Base-by-base conservation (phyloP, 1,284 basidiomycete genomes). In the Tausonia pullulans region DNA sequence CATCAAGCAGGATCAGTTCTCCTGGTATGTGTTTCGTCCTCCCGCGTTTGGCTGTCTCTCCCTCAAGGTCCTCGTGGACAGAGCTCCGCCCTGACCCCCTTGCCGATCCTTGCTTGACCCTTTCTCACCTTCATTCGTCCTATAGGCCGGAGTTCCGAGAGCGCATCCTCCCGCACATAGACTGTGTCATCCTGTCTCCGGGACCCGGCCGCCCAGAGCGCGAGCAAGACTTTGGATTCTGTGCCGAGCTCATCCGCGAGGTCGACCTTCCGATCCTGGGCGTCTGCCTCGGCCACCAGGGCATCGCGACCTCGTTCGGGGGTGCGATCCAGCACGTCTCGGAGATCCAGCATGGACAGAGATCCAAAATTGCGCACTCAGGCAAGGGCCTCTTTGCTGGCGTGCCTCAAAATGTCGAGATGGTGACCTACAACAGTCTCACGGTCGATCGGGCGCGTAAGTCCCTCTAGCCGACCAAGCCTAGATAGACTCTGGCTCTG, bases 281-380 rank as follows among this genome's bases (percentile, higher is more conserved):
- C 2, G 86, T 98, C 3, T 98, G 94, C 72, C 81, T 98, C 10
- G 95, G 95, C 0, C 83, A 94, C 63, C 95, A 98, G 74, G 94
- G 92, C 66, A 81, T 98, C 48, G 88, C 84, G 0, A 80, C 88
- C 7, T 86, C 86, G 60, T 85, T 83, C 69, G 92, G 91, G 10
- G 92, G 84, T 0, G 72, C 73, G 65, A 76, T 79, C 9, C 71
- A 72, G 56, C 74, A 74, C 64, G 78, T 74, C 0, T 74, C 75
- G 3, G 67, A 69, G 40, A 77, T 79, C 55, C 74, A 73, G 67
- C 92, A 95, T 71, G 92, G 91, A 3, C 90, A 89, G 70, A 81
- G 89, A 56, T 87, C 87, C 5, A 73, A 75, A 41, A 81, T 94
- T 45, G 69, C 79, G 10, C 87, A 89, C 71, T 72, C 71, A 3